Percentiles rank a stretch among this genome's conserved stretches.
phyloP scores from a whole-genome alignment of 2,329 filamentous ascomycete genomes.

The Lasiodiplodia gonubiensis region DNA sequence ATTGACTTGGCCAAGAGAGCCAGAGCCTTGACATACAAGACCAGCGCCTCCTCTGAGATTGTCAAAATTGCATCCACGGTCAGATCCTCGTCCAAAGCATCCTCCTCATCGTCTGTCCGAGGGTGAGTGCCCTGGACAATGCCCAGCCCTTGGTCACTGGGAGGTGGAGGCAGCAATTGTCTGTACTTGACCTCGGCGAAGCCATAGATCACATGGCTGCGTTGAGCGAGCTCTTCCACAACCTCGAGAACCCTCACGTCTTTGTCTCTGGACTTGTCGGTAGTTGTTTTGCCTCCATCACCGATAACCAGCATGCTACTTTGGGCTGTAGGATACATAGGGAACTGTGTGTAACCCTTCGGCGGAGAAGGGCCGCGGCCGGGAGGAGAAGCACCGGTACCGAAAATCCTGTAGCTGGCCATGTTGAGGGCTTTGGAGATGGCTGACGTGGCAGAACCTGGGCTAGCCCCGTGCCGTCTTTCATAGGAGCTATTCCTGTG shows the following conservation, averaged over 20 bases:
- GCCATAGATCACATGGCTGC: slow-evolving; percentile 94
- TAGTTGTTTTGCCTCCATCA: slow-evolving; percentile 65
- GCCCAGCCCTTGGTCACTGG: slow-evolving; percentile 73
- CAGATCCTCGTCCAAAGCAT: slow-evolving; percentile 74
- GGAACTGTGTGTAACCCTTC: slow-evolving; percentile 79
- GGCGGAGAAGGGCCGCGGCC: slow-evolving; percentile 72
- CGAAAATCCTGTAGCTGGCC: slow-evolving; percentile 78
- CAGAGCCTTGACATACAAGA: slow-evolving; percentile 94
- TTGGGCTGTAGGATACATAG: slow-evolving; percentile 74
- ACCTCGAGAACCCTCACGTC: slow-evolving; percentile 77
- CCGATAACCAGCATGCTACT: slow-evolving; percentile 70
- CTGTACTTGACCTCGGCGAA: slow-evolving; percentile 99
- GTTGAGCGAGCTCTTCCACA: slow-evolving; percentile 89
- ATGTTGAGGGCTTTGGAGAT: slow-evolving; percentile 95
- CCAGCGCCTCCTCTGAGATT: slow-evolving; percentile 90
- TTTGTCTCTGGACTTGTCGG: slow-evolving; percentile 68
- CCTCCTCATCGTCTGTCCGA: slow-evolving; percentile 58
- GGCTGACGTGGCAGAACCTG: slow-evolving; percentile 83
- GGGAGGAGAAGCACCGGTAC: slow-evolving; percentile 71
- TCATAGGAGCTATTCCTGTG: slow-evolving; percentile 82
- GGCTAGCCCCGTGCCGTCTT: slow-evolving; percentile 72
- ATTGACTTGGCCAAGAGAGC: slow-evolving; percentile 90
- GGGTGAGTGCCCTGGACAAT: slow-evolving; percentile 46
- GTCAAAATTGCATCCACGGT: slow-evolving; percentile 85
- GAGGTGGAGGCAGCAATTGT: slow-evolving; percentile 88